phyloP scores from a whole-genome alignment of 192 early-diverging fungal genomes.

The Coemansia brasiliensis region DNA sequence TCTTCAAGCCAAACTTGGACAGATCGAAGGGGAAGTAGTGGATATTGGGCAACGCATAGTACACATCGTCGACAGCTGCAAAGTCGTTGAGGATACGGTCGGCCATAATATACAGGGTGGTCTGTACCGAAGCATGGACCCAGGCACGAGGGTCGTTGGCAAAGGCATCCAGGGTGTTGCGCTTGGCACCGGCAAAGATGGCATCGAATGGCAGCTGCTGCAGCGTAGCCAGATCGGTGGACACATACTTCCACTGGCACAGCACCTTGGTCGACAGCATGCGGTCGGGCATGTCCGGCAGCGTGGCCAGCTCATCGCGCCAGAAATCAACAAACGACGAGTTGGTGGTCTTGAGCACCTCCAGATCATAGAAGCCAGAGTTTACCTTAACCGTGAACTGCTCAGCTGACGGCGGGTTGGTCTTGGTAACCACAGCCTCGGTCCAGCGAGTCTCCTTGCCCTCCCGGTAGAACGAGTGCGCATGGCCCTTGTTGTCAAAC shows the following conservation, averaged over 20 bases:
- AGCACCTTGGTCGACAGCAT: conserved; percentile 75
- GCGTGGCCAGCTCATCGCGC: conserved; percentile 71
- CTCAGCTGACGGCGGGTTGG: conserved; percentile 21
- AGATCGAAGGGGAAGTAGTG: conserved; percentile 76
- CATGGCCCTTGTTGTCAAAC: conserved; percentile 61
- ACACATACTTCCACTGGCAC: conserved; percentile 62
- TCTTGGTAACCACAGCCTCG: conserved; percentile 53
- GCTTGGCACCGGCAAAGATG: conserved; percentile 59
- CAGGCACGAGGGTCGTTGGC: conserved; percentile 66
- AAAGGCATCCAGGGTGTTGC: conserved; percentile 73
- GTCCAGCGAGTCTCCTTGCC: conserved; percentile 70
- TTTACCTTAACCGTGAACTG: conserved; percentile 47
- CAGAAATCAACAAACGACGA: conserved; percentile 75
- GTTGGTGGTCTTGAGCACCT: conserved; percentile 82
- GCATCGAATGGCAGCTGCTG: conserved; percentile 55
- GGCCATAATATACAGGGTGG: conserved; percentile 79
- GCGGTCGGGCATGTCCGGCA: conserved; percentile 73
- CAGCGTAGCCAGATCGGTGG: conserved; percentile 11
- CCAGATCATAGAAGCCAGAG: conserved; percentile 70
- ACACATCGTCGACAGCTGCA: conserved; percentile 59
- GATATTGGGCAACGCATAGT: conserved; percentile 76
- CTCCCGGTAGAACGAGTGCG: conserved; percentile 71
- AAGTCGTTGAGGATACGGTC: conserved; percentile 61
- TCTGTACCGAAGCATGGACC: conserved; percentile 75
- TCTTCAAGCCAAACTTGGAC: conserved; percentile 70